These are phyloP conservation scores for Dictyostelium gargantuum DNA, from an alignment of 208 protist genomes.

Conservation along the genomic window DNA sequence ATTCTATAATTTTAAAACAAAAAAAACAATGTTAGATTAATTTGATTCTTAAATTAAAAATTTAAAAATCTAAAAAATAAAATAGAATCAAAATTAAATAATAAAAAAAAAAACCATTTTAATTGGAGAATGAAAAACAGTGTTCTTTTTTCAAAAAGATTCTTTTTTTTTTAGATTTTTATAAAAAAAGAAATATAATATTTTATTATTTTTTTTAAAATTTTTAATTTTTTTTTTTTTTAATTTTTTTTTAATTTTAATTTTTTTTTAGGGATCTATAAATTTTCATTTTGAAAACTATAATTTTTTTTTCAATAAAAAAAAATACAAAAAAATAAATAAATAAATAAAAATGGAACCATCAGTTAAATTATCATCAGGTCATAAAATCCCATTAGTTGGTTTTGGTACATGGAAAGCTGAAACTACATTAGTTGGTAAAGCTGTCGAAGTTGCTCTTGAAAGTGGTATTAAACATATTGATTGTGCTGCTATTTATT, in stretches of 20 bases:
- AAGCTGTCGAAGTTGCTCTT: slow-evolving; percentile 46
- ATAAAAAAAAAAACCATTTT: not conserved
- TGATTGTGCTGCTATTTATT: slow-evolving; percentile 48
- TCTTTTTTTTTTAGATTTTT: not conserved
- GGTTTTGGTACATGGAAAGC: slow-evolving; percentile 48
- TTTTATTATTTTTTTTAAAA: no score
- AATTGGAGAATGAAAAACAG: not conserved
- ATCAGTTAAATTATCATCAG: not conserved
- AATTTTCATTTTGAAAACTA: no score
- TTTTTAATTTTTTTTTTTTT: no score
- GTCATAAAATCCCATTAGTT: not conserved
- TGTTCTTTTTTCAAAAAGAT: not conserved
- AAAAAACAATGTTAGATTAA: no score
- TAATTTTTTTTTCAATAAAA: not conserved
- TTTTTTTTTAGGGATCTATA: no score
- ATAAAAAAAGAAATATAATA: not conserved
- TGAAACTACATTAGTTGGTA: not conserved
- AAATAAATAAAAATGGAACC: not conserved
- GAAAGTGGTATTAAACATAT: slow-evolving; percentile 46
- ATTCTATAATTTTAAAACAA: no score
- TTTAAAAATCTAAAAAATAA: no score
- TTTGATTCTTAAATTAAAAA: no score
- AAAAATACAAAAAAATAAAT: not conserved
- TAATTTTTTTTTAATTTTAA: not conserved
- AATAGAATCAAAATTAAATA: no score